Conservation (phyloP, 345 rosid genomes). For the Salix viminalis region DNA sequence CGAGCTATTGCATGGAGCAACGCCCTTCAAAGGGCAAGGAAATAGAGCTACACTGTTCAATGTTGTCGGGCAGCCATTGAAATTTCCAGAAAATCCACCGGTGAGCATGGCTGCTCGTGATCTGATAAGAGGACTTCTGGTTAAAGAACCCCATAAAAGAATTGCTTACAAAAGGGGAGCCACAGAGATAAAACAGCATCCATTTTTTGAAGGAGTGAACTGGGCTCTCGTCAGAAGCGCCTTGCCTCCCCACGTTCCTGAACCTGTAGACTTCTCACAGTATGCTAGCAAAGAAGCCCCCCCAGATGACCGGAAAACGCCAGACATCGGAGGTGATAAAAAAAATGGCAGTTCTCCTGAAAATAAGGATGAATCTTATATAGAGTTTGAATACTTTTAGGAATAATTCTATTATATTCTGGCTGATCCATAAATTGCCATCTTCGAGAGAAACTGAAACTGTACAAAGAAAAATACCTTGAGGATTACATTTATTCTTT, state of each 20-base stretch:
- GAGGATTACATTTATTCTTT: constrained; percentile 2
- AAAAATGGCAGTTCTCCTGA: neutral
- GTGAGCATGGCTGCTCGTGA: constrained; percentile 68
- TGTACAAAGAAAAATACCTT: constrained; percentile 2
- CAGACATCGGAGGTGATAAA: neutral
- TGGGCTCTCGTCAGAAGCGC: constrained; percentile 92
- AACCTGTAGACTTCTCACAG: constrained; percentile 59
- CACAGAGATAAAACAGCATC: constrained; percentile 86
- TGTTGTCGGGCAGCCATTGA: constrained; percentile 78
- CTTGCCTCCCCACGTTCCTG: constrained; percentile 77
- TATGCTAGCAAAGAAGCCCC: constrained; percentile 50
- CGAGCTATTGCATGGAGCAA: constrained; percentile 74
- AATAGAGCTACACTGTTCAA: constrained; percentile 81
- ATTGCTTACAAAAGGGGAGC: constrained; percentile 85
- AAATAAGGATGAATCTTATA: constrained; percentile 9
- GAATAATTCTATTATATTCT: neutral
- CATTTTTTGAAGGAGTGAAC: constrained; percentile 80
- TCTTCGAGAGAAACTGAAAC: neutral
- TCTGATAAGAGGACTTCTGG: constrained; percentile 65
- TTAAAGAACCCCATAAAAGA: constrained; percentile 77
- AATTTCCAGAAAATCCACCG: constrained; percentile 69
- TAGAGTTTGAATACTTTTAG: constrained; percentile 27
- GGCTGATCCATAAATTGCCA: neutral
- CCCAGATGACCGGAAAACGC: constrained; percentile 6
- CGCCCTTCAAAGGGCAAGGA: constrained; percentile 91